Base-by-base conservation (phyloP, 2,329 filamentous ascomycete genomes). In the Penicillium hordei region DNA sequence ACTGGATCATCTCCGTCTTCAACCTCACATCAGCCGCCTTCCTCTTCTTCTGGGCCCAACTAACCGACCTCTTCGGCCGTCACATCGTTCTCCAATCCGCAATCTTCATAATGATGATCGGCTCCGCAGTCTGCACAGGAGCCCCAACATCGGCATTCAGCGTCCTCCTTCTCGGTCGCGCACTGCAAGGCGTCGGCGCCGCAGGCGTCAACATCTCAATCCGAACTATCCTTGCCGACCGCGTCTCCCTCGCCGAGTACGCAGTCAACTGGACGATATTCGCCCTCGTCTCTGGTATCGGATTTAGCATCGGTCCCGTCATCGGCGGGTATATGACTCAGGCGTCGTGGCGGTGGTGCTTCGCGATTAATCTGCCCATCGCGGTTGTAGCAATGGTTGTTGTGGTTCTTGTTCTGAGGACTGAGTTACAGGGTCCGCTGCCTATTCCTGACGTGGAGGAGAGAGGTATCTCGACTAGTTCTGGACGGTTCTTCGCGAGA, bases 1-100 rank as follows among this genome's bases (percentile, higher is more conserved):
- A 87, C 66, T 89, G 86, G 86, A 87, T 90, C 66, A 83, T 89
- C 19, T 86, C 87, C 0, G 79, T 86, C 7, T 90, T 89, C 72
- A 89, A 86, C 52, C 76, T 90, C 15, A 87, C 86, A 0, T 84
- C 84, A 0, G 86, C 87, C 1, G 82, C 86, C 1, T 89, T 89
- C 62, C 85, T 89, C 9, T 86, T 86, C 4, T 82, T 83, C 52
- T 89, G 86, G 74, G 85, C 83, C 1, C 86, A 89, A 63, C 78
- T 86, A 44, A 81, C 84, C 17, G 85, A 89, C 62, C 80, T 89
- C 29, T 88, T 87, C 63, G 87, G 87, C 17, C 81, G 87, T 2
- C 83, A 88, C 66, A 75, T 74, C 6, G 77, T 82, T 5, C 75
- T 90, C 8, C 85, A 88, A 48, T 74, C 80, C 9, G 78, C 84